These are phyloP conservation scores for Gentiana dahurica DNA, from an alignment of 257 asterid genomes.

Conservation along the genomic window DNA sequence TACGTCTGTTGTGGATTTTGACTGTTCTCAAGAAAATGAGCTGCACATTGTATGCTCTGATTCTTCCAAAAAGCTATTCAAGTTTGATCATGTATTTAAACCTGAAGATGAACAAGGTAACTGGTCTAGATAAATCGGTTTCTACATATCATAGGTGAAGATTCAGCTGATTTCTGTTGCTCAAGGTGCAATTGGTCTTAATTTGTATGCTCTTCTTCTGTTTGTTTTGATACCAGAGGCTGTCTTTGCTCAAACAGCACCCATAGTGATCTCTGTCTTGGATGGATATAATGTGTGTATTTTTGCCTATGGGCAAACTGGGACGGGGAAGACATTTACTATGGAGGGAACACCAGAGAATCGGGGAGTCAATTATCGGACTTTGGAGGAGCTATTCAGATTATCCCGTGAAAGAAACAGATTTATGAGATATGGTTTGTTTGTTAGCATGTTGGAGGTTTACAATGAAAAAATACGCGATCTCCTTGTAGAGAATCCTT, in stretches of 20 bases:
- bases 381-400: constrained; percentile 74
- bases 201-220: constrained; percentile 4
- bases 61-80: constrained; percentile 66
- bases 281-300: constrained; percentile 96
- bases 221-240: constrained; percentile 41
- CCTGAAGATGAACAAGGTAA: constrained; percentile 89
- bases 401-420: constrained; percentile 56
- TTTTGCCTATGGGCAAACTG: constrained; percentile 95
- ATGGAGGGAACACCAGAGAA: constrained; percentile 95
- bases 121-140: background rate
- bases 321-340: constrained; percentile 69
- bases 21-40: constrained; percentile 71
- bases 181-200: background rate
- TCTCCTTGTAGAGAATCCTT: constrained; percentile 68
- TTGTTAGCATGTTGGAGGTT: constrained; percentile 95
- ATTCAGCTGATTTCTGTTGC: background rate
- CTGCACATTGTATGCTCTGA: constrained; percentile 66
- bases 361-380: constrained; percentile 87
- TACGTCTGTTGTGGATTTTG: constrained; percentile 60
- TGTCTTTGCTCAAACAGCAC: constrained; percentile 64
- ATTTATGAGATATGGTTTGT: constrained; percentile 56
- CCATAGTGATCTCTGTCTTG: constrained; percentile 83
- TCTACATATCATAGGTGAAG: background rate
- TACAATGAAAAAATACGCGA: constrained; percentile 96
- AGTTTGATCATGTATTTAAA: constrained; percentile 69